Percentiles rank a stretch among this genome's conserved stretches.
Conservation (phyloP, 176 grass and related monocot species). For the Alloteropsis semialata region DNA sequence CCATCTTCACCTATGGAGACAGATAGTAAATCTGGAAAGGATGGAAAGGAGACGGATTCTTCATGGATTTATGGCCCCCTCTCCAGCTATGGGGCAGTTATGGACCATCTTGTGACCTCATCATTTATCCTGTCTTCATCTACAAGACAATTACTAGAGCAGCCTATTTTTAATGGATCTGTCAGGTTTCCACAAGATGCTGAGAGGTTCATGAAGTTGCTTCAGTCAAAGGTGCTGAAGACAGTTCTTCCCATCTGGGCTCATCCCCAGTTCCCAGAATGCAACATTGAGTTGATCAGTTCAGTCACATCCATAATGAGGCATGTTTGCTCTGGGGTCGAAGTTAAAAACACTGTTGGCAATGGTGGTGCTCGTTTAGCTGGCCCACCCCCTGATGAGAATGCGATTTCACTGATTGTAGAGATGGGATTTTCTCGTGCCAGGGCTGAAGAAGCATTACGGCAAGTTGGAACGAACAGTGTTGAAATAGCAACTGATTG, state of each 20-base stretch:
- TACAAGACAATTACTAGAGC: constrained; percentile 89
- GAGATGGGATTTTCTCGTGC: constrained; percentile 96
- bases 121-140: constrained; percentile 92
- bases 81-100: constrained; percentile 67
- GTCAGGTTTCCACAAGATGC: constrained; percentile 76
- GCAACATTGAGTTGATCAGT: constrained; percentile 79
- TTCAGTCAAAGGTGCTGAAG: constrained; percentile 95
- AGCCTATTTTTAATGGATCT: constrained; percentile 70
- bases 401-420: constrained; percentile 87
- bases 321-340: constrained; percentile 92
- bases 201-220: constrained; percentile 80
- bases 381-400: constrained; percentile 90
- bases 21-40: constrained; percentile 53
- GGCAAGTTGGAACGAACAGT: constrained; percentile 91
- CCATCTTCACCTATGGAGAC: constrained; percentile 86
- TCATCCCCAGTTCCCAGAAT: constrained; percentile 83
- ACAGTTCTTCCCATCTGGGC: constrained; percentile 88
- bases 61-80: constrained; percentile 95
- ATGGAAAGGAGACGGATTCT: constrained; percentile 67
- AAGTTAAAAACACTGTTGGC: constrained; percentile 62
- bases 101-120: constrained; percentile 88
- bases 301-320: constrained; percentile 91
- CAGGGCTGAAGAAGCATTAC: constrained; percentile 93
- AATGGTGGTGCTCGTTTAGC: constrained; percentile 53
- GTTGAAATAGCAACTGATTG: constrained; percentile 98